Percentiles rank a stretch among this genome's conserved stretches.
phyloP scores from a whole-genome alignment of 306 rosid genomes.

The Trichosanthes truncata region DNA sequence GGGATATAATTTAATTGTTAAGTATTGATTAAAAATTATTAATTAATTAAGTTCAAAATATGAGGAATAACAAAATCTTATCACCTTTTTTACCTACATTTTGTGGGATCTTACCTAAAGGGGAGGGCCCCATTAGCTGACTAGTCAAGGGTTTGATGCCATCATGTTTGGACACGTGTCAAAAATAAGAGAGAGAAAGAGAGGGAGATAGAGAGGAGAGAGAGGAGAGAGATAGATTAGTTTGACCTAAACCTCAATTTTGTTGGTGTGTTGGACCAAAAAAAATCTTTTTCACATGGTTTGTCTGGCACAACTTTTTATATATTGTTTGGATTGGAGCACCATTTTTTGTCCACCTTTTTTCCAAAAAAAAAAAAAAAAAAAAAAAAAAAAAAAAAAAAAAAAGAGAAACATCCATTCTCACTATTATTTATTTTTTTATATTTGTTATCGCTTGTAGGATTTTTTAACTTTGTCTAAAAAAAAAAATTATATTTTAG shows the following conservation, averaged over 20 bases:
- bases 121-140: neutral
- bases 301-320: neutral
- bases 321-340: neutral
- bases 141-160: neutral
- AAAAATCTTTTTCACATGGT: neutral
- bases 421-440: neutral
- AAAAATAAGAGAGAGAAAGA: neutral
- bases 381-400: too few species aligned
- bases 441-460: neutral
- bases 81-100: too few species aligned
- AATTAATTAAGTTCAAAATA: neutral
- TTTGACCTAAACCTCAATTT: neutral
- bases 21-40: neutral
- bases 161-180: neutral
- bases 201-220: neutral
- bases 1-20: neutral
- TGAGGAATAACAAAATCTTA: neutral
- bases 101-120: neutral
- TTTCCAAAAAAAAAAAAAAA: neutral
- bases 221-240: neutral
- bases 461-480: neutral
- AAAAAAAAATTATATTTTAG: neutral
- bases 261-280: neutral
- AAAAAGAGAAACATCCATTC: neutral
- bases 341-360: neutral